Conservation (phyloP, 306 rosid species). For the Dalbergia oliveri region DNA sequence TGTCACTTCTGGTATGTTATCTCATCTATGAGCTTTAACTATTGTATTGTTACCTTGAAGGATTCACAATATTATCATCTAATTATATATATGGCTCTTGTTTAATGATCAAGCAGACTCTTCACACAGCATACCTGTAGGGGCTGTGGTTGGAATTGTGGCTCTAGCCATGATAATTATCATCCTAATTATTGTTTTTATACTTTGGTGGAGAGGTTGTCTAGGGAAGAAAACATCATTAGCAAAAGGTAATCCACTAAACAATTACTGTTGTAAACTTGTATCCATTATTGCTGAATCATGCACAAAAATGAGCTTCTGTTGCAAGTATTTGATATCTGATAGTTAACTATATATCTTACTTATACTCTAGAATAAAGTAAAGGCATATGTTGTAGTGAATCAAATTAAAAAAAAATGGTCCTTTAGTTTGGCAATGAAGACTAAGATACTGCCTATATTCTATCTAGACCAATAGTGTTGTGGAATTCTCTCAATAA, state of each 20-base stretch:
- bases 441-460: background rate
- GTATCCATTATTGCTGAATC: background rate
- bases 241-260: slow-evolving; percentile 44
- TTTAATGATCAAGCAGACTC: slow-evolving; percentile 9
- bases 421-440: background rate
- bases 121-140: background rate
- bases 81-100: background rate
- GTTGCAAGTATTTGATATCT: background rate
- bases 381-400: background rate
- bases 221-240: slow-evolving; percentile 35
- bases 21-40: background rate
- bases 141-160: slow-evolving; percentile 51
- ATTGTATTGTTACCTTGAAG: background rate
- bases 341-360: background rate
- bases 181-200: background rate
- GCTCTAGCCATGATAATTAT: slow-evolving; percentile 32
- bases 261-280: background rate
- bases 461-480: background rate
- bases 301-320: background rate
- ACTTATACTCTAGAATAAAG: background rate
- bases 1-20: slow-evolving; percentile 45
- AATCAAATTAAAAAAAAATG: background rate
- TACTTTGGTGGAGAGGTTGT: slow-evolving; percentile 41
- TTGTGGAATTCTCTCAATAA: background rate
- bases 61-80: background rate